phyloP scores from a whole-genome alignment of 2,329 filamentous ascomycete species.

The Claviceps maximensis region DNA sequence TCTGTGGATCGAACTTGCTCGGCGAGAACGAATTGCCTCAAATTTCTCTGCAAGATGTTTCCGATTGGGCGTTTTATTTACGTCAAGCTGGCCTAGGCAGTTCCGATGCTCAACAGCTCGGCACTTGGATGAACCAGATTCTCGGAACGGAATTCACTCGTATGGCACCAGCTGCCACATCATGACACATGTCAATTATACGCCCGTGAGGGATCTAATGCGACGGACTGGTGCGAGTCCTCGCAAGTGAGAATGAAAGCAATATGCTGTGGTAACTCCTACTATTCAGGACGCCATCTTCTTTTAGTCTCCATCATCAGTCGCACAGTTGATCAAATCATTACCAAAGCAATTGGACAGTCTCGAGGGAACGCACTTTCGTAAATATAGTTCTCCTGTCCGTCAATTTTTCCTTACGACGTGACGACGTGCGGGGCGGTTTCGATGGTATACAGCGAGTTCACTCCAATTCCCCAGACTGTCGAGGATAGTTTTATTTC shows the following conservation, averaged over 20 bases:
- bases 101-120: constrained; percentile 12
- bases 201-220: neutral
- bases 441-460: neutral
- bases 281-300: too few relatives aligned
- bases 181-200: neutral
- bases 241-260: neutral
- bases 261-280: neutral
- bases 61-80: constrained; percentile 15
- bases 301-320: too few relatives aligned
- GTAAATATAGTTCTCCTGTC: too few relatives aligned
- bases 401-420: too few relatives aligned
- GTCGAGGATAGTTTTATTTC: neutral
- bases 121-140: constrained; percentile 19
- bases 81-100: constrained; percentile 13
- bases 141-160: constrained; percentile 18
- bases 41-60: constrained; percentile 10
- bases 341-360: too few relatives aligned
- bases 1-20: constrained; percentile 11
- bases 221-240: too few relatives aligned
- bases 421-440: too few relatives aligned
- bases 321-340: too few relatives aligned
- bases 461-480: neutral
- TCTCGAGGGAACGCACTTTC: too few relatives aligned
- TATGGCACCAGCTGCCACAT: constrained; percentile 2
- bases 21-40: neutral